Base-by-base conservation (phyloP, 495 filamentous ascomycete species). In the Penicillium canariense region DNA sequence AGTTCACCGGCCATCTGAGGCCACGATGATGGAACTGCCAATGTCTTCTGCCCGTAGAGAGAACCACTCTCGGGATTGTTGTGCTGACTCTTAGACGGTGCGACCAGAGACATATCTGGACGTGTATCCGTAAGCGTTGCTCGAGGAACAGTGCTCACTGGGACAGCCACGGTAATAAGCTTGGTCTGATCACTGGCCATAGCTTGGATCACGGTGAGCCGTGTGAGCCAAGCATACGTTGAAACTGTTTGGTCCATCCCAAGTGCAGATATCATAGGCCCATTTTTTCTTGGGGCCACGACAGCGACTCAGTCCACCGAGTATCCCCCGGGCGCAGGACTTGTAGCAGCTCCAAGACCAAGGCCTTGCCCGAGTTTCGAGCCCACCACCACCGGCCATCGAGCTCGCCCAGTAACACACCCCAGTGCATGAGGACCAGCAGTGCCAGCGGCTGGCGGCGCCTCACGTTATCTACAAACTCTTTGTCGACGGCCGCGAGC, bases 341-440 rank as follows among this genome's bases (percentile, higher is more conserved):
- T 17, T 31, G 39, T 32, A 65, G 46, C 34, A 72, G 25, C 35
- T 74, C 71, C 12, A 60, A 59, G 4, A 72, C 59, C n/a, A 75
- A 56, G 8, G 60, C 65, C 12, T 54, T 56, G 0, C 69, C 72
- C 8, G 71, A 70, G 3, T 65, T 61, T 23, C 57, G 63, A 20
- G 71, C 72, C 72, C 72, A 76, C 72, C 71, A 76, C 35, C 62
- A 43, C 10, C 61, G 54, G 2, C 65, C 69, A 55, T 71, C 64
- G n/a, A 76, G 56, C 45, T 67, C 62, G 9, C 61, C 56, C 0
- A 76, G 50, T 0, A 76, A 44, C 8, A 69, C 67, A 0, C 68
- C 69, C 72, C 72, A 76, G 32, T 76, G 65, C 64, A 71, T 72
- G 4, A 76, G 59, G 25, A 71, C 66, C 17, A 76, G 36, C 15